Evolutionary conservation across 2,329 filamentous ascomycete species (phyloP).

Genomic region (Colletotrichum tropicicola): DNA sequence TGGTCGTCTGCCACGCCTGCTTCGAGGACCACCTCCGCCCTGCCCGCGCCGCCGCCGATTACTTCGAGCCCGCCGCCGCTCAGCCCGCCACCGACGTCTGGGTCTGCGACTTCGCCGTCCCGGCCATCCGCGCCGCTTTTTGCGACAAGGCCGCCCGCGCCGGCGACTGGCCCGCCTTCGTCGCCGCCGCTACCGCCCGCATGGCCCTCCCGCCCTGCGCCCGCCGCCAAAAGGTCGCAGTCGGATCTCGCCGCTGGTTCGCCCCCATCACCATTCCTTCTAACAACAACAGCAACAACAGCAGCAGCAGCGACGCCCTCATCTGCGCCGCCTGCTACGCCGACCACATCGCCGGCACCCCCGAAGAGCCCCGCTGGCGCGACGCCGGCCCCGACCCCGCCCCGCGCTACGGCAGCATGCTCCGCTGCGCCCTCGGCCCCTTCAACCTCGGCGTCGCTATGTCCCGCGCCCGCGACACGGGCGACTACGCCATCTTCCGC

Average conservation of each 20-base stretch:
- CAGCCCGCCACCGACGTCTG: constrained; percentile 41
- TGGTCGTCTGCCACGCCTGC: constrained; percentile 49
- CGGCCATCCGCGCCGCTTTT: constrained; percentile 41
- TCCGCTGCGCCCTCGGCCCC: constrained; percentile 39
- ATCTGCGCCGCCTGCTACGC: constrained; percentile 48
- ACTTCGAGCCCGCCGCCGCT: constrained; percentile 35
- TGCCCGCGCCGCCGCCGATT: constrained; percentile 38
- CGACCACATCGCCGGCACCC: constrained; percentile 44
- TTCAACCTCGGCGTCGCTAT: constrained; percentile 42
- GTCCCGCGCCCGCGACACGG: constrained; percentile 36
- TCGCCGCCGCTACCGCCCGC: constrained; percentile 37
- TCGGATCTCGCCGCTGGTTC: constrained; percentile 43
- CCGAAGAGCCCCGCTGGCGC: constrained; percentile 37
- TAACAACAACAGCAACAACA: not conserved
- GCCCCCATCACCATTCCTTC: constrained; percentile 31
- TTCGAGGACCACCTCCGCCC: constrained; percentile 43
- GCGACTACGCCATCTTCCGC: constrained; percentile 46
- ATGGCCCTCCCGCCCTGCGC: constrained; percentile 40
- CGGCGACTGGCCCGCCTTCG: constrained; percentile 45
- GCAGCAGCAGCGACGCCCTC: constrained; percentile 35
- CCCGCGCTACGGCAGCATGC: constrained; percentile 31
- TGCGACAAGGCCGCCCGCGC: constrained; percentile 27
- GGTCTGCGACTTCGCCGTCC: constrained; percentile 45
- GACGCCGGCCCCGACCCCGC: constrained; percentile 25
- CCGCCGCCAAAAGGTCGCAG: constrained; percentile 28